Evolutionary conservation across 768 basidiomycete species (phyloP).

Genomic region (Mycena capillaripes): DNA sequence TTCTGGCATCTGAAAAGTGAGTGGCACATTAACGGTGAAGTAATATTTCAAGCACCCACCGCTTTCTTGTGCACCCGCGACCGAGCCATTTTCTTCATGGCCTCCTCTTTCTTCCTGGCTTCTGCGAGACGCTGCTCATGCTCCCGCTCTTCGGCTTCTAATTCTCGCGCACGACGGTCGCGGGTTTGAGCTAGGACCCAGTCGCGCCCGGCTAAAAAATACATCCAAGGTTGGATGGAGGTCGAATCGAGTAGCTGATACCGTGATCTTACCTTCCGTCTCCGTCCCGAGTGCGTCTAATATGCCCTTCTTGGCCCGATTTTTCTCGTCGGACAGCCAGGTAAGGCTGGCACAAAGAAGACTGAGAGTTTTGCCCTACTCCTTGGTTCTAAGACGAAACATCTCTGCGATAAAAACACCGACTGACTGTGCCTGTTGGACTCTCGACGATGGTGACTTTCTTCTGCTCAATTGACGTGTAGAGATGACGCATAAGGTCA

Average conservation of each 20-base stretch:
- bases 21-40: not conserved
- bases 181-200: conserved; percentile 86
- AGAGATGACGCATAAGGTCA: conserved; percentile 91
- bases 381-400: not conserved
- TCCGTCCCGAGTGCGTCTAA: conserved; percentile 57
- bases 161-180: conserved; percentile 71
- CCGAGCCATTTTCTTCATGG: conserved; percentile 64
- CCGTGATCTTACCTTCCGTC: conserved; percentile 46
- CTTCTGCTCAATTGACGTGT: conserved; percentile 78
- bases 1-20: conserved; percentile 29
- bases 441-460: conserved; percentile 89
- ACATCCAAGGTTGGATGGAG: too few species aligned
- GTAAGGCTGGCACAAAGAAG: conserved; percentile 82
- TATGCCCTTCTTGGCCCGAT: conserved; percentile 77
- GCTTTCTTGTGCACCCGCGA: conserved; percentile 73
- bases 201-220: conserved; percentile 71
- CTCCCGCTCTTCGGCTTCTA: conserved; percentile 77
- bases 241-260: too few species aligned
- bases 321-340: conserved; percentile 80
- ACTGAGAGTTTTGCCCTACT: conserved; percentile 90
- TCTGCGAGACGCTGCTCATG: conserved; percentile 70
- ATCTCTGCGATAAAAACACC: not conserved
- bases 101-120: conserved; percentile 75
- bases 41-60: conserved; percentile 52
- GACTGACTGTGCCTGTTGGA: conserved; percentile 87